phyloP scores from a whole-genome alignment of 2,329 filamentous ascomycete genomes.

The Amauroascus niger region DNA sequence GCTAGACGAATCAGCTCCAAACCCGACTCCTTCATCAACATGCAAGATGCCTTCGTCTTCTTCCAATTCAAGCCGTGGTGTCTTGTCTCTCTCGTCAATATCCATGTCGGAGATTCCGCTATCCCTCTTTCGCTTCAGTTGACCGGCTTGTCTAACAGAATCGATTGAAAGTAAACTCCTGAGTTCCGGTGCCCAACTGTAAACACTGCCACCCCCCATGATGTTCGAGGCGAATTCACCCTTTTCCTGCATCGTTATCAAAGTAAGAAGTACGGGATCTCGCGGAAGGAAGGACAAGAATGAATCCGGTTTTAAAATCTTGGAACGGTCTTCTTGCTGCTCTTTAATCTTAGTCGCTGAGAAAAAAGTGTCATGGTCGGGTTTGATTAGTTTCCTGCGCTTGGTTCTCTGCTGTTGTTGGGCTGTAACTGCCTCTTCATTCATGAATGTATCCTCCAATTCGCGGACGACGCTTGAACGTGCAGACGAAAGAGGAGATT shows the following conservation, averaged over 20 bases:
- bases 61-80: slow-evolving; percentile 50
- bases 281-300: slow-evolving; percentile 81
- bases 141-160: slow-evolving; percentile 62
- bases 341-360: slow-evolving; percentile 69
- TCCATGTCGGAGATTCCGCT: slow-evolving; percentile 74
- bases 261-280: slow-evolving; percentile 73
- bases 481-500: slow-evolving; percentile 47
- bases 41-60: slow-evolving; percentile 52
- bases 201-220: slow-evolving; percentile 67
- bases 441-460: slow-evolving; percentile 51
- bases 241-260: slow-evolving; percentile 85
- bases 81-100: slow-evolving; percentile 56
- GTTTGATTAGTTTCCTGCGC: slow-evolving; percentile 69
- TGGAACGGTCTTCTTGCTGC: slow-evolving; percentile 74
- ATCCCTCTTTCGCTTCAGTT: slow-evolving; percentile 89
- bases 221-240: slow-evolving; percentile 83
- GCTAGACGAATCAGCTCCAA: slow-evolving; percentile 37
- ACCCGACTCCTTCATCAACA: slow-evolving; percentile 43
- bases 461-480: slow-evolving; percentile 47
- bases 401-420: slow-evolving; percentile 64
- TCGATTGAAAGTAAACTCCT: slow-evolving; percentile 86
- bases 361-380: slow-evolving; percentile 73
- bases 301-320: slow-evolving; percentile 70
- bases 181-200: slow-evolving; percentile 83
- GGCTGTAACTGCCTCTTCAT: slow-evolving; percentile 43